Base-by-base conservation (phyloP, 331 rosid species). In the Malus hybrid region DNA sequence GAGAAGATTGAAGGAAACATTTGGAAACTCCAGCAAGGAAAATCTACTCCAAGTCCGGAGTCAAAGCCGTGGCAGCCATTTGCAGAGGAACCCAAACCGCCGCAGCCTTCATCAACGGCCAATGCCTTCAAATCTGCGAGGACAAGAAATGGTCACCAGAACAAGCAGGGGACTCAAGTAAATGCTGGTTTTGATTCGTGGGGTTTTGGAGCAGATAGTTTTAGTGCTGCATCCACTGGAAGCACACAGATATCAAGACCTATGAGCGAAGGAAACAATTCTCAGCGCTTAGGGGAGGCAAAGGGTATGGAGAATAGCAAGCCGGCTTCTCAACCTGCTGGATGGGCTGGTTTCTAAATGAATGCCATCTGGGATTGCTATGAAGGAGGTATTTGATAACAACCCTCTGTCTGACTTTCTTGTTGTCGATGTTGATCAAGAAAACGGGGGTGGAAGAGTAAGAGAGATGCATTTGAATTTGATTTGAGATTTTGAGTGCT, bases 291-390 rank as follows among this genome's bases (percentile, higher is more conserved):
- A 50, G 83, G 80, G 16, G 89, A 83, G 63, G 61, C 87, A 53
- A 89, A 84, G 74, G 78, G 72, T 34, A 58, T 46, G 64, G 91
- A 89, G 75, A 79, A 57, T 83, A 79, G 71, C 82, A 89, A 90
- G 72, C 53, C 90, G 71, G 67, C 86, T 78, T 81, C 93, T 75
- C 97, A 90, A 83, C 99, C 99, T 65, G 91, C 97, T 61, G 99
- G 99, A 19, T 94, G 99, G 99, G 97, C 99, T 58, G 99, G 99
- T 73, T 94, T 94, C 81, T 92, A 83, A 44, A 89, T 74, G 6
- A 8, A 15, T 24, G 71, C 20, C 46, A 14, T 56, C 67, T 71
- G 74, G 52, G 61, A 29, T 11, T 44, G 81, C 61, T 78, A 8
- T 29, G 14, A 20, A 28, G 58, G 74, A 44, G 73, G 76, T 72